Base-by-base conservation (phyloP, 164 flowering plant species). In the Chimonanthus praecox region DNA sequence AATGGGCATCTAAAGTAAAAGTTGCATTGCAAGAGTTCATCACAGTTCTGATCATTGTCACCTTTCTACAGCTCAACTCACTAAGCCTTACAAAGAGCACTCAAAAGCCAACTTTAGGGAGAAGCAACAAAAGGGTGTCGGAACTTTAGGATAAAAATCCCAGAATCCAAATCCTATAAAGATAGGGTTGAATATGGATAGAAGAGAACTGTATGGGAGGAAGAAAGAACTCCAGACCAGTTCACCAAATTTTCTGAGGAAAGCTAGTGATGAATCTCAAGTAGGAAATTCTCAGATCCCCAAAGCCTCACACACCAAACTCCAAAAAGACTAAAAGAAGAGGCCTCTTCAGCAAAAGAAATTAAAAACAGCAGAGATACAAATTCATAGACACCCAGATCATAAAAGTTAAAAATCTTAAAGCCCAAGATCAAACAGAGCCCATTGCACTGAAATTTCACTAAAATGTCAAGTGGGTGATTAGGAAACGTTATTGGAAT, bases 11-110 rank as follows among this genome's bases (percentile, higher is more conserved):
- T 67, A 74, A 62, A 62, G 75, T 86, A 74, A 87, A 66, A 7
- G 81, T 67, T 69, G 81, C 81, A 69, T 74, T 78, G 71, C 80
- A 85, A 68, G 86, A 76, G 71, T 85, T 89, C 94, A 90, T 90
- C 64, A 62, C 50, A 51, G 49, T 50, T 20, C 67, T 46, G 9
- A 73, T 33, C 63, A 67, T 51, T 54, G 75, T 16, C 49, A 10
- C 20, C 21, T 21, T 45, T 51, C 20, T 51, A n/a, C n/a, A 58
- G 10, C 13, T 48, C 50, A 2, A n/a, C 44, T 5, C 21, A 58
- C 16, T 4, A 61, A 71, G 47, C 4, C 67, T n/a, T 3, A 58
- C 60, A 11, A 54, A 54, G 15, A 65, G 33, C 33, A 33, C 33
- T 33, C 33, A 33, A 33, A 7, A 46, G 10, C 11, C 15, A 15